These are phyloP conservation scores for Evansstolkia leycettana DNA, from an alignment of 495 filamentous ascomycete species.

Conservation along the genomic window DNA sequence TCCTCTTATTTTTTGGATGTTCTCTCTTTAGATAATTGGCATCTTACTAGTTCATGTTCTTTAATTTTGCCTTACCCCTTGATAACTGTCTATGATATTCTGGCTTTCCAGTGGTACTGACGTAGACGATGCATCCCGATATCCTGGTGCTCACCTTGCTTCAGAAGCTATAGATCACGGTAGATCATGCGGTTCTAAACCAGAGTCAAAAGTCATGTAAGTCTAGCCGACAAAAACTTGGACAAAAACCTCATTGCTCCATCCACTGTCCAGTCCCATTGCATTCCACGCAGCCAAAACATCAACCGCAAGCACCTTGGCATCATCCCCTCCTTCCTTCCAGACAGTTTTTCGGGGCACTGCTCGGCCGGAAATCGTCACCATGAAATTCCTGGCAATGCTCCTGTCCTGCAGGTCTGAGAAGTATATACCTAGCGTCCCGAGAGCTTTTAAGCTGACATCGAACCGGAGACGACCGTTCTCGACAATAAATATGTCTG, in stretches of 20 bases:
- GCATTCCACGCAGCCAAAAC: constrained; percentile 66
- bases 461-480: constrained; percentile 51
- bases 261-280: constrained; percentile 56
- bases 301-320: constrained; percentile 64
- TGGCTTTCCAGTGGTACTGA: too few relatives aligned
- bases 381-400: constrained; percentile 59
- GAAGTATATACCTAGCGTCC: constrained; percentile 58
- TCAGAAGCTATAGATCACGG: too few relatives aligned
- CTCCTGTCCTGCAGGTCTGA: constrained; percentile 48
- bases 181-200: too few relatives aligned
- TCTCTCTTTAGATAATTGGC: not conserved
- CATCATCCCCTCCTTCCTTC: constrained; percentile 32
- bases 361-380: constrained; percentile 56
- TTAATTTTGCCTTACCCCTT: too few relatives aligned
- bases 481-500: constrained; percentile 39
- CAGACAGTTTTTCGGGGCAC: constrained; percentile 58
- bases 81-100: too few relatives aligned
- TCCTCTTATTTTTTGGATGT: too few relatives aligned
- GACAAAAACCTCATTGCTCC: constrained; percentile 74
- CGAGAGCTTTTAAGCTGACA: constrained; percentile 67
- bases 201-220: too few relatives aligned
- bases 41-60: too few relatives aligned
- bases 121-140: too few relatives aligned
- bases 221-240: constrained; percentile 41
- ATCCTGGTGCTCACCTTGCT: too few relatives aligned